Evolutionary conservation across 2,329 filamentous ascomycete genomes (phyloP).

Genomic region (Botrytis deweyae): DNA sequence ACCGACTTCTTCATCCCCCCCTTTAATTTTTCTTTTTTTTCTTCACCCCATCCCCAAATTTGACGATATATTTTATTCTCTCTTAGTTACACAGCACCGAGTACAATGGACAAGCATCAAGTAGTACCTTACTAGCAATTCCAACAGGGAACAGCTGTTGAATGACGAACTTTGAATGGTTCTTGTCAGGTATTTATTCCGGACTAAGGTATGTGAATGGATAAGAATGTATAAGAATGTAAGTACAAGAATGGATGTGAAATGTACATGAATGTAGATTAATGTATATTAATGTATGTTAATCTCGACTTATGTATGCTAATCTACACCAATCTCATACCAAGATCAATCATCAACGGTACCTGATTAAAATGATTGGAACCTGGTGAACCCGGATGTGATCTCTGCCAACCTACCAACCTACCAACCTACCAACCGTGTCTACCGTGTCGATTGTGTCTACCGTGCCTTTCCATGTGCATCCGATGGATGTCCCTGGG

Average conservation of each 20-base stretch:
- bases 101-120: background rate
- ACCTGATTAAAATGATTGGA: background rate
- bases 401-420: too few relatives aligned
- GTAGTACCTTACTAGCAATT: background rate
- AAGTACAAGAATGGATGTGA: background rate
- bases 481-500: background rate
- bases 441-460: background rate
- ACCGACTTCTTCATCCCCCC: background rate
- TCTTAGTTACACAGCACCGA: background rate
- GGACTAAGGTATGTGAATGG: background rate
- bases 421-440: background rate
- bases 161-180: background rate
- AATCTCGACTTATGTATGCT: background rate
- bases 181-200: accelerated
- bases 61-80: background rate
- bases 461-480: background rate
- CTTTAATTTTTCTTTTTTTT: background rate
- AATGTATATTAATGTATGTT: too few relatives aligned
- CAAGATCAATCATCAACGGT: background rate
- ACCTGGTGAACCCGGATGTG: background rate
- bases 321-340: background rate
- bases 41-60: background rate
- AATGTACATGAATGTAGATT: background rate
- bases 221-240: too few relatives aligned
- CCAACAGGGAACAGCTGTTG: background rate